phyloP scores from a whole-genome alignment of 345 rosid genomes.

The Litchi chinensis region DNA sequence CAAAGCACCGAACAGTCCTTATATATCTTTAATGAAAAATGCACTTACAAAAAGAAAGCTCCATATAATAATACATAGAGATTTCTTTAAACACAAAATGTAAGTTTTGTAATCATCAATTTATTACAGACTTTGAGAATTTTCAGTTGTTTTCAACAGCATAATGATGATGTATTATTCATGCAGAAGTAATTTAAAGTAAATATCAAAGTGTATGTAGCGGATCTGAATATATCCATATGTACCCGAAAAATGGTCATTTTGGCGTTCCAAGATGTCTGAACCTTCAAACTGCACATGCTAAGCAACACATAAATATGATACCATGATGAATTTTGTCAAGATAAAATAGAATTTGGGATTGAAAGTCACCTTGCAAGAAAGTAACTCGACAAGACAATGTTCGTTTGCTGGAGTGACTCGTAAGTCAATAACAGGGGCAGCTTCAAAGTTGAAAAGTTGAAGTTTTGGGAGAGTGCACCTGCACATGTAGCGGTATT shows the following conservation, averaged over 20 bases:
- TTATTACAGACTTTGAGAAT: not conserved
- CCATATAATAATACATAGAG: not conserved
- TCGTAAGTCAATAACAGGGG: constrained; percentile 68
- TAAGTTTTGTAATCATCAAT: not conserved
- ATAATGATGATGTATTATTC: not conserved
- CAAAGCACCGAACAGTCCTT: not conserved
- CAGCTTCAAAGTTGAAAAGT: constrained; percentile 72
- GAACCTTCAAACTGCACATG: constrained; percentile 73
- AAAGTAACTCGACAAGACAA: constrained; percentile 76
- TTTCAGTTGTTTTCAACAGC: not conserved
- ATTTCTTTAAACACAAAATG: not conserved
- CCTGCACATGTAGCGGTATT: constrained; percentile 37
- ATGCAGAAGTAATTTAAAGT: not conserved
- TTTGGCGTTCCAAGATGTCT: constrained; percentile 66
- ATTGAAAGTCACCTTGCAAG: constrained; percentile 67
- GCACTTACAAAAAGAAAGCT: not conserved
- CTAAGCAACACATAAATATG: not conserved
- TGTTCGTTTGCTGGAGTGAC: constrained; percentile 58
- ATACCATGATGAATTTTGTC: not conserved
- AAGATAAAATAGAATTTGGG: not conserved
- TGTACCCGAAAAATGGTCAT: constrained; percentile 69
- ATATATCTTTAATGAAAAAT: not conserved
- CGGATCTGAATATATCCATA: constrained; percentile 8
- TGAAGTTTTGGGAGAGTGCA: constrained; percentile 66
- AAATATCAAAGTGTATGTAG: not conserved